Evolutionary conservation across 805 yeast species (phyloP).

Genomic region (Candida montana): DNA sequence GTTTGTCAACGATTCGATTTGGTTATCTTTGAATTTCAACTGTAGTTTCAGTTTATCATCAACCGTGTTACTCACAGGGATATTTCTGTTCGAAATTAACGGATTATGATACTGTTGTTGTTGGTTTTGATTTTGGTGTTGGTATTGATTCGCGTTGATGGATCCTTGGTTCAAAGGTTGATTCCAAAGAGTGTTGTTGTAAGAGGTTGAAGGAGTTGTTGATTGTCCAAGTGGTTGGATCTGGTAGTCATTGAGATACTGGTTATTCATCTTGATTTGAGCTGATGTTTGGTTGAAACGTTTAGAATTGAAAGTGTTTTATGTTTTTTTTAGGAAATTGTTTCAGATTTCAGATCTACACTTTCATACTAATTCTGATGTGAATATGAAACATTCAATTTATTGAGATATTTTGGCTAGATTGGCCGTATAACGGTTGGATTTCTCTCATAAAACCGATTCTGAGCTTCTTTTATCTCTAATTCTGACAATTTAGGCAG

Average conservation of each 20-base stretch:
- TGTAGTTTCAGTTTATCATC: conserved; percentile 43
- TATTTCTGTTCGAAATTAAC: not conserved
- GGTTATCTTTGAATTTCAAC: conserved; percentile 49
- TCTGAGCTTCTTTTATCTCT: conserved; percentile 13
- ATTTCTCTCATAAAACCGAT: conserved; percentile 15
- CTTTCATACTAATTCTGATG: too few species aligned
- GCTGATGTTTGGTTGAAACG: too few species aligned
- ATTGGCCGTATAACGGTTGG: not conserved
- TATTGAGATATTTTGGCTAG: too few species aligned
- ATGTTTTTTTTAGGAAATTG: too few species aligned
- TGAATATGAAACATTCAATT: too few species aligned
- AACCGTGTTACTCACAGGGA: not conserved
- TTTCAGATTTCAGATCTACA: conserved; percentile 26
- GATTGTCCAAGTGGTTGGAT: conserved; percentile 8
- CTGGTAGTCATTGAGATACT: conserved; percentile 39
- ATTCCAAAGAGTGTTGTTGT: conserved; percentile 8
- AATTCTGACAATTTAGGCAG: conserved; percentile 16
- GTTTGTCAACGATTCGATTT: conserved; percentile 39
- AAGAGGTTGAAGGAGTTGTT: conserved; percentile 7
- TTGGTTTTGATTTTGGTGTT: not conserved
- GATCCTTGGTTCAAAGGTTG: not conserved
- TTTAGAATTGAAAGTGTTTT: conserved; percentile 72
- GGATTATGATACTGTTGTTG: not conserved
- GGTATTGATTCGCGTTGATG: not conserved
- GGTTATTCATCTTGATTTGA: conserved; percentile 89